Evolutionary conservation across 2,329 filamentous ascomycete genomes (phyloP).

Genomic region (Claviceps spartinae): DNA sequence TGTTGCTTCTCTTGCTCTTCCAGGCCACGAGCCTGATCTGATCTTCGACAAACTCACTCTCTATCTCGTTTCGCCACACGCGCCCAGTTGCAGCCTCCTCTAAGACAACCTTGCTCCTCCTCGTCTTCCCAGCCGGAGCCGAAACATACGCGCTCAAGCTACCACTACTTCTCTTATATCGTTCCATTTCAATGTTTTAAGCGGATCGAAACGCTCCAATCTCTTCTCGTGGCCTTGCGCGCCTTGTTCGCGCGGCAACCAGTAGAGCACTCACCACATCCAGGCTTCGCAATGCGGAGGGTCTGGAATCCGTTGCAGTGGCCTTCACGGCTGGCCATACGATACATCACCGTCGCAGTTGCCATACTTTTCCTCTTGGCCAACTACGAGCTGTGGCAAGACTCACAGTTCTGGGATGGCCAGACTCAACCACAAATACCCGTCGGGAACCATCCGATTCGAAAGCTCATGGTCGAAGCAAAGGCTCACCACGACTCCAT

Average conservation of each 20-base stretch:
- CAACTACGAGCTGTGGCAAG: constrained; percentile 20
- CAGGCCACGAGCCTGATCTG: too few relatives aligned
- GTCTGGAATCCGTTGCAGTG: constrained; percentile 6
- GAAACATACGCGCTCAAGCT: not conserved
- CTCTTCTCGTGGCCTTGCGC: not conserved
- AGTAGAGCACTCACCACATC: not conserved
- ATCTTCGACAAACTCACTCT: not conserved
- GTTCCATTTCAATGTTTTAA: not conserved
- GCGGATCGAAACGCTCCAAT: not conserved
- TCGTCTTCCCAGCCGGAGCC: not conserved
- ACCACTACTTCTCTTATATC: not conserved
- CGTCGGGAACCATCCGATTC: constrained; percentile 32
- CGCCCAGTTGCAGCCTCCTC: not conserved
- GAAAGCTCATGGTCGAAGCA: constrained; percentile 33
- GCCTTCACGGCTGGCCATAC: constrained; percentile 17
- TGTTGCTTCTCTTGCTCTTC: not conserved
- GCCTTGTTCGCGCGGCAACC: not conserved
- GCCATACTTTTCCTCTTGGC: constrained; percentile 12
- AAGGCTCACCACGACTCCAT: constrained; percentile 27
- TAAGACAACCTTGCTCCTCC: not conserved
- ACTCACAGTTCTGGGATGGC: constrained; percentile 14
- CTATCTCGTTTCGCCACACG: not conserved
- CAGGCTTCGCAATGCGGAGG: constrained; percentile 5
- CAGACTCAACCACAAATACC: constrained; percentile 7
- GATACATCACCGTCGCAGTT: constrained; percentile 15